Percentiles rank a stretch among this genome's conserved stretches.
Conservation (phyloP, 257 asterid species). For the Datura wrightii region DNA sequence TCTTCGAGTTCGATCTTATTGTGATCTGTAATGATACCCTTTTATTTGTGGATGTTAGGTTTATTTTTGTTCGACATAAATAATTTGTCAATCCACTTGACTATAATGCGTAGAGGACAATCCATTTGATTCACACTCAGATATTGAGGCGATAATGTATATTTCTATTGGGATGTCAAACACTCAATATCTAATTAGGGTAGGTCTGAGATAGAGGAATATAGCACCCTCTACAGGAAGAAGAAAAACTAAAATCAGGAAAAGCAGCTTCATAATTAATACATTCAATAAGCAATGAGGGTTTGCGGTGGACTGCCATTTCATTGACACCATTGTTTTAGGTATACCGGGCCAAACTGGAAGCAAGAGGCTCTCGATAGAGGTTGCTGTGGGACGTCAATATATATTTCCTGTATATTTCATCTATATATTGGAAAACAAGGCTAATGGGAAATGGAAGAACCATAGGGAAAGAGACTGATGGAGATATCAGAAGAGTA, state of each 20-base stretch:
- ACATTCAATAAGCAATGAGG: background rate
- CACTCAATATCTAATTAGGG: background rate
- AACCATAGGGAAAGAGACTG: background rate
- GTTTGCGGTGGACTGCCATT: background rate
- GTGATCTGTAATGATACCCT: background rate
- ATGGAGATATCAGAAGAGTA: background rate
- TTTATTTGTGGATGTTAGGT: background rate
- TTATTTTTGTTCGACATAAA: background rate
- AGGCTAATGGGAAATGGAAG: background rate
- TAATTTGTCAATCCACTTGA: background rate
- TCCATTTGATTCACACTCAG: background rate
- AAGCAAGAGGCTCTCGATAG: background rate
- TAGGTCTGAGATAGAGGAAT: background rate
- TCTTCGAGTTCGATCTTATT: background rate
- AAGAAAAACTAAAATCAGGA: background rate
- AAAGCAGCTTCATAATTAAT: background rate
- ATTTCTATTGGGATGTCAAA: background rate
- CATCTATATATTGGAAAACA: background rate
- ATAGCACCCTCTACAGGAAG: background rate
- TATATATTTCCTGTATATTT: background rate
- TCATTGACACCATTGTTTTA: background rate
- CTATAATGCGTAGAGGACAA: background rate
- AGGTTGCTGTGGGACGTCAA: background rate
- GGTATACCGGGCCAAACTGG: too few species aligned
- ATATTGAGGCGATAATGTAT: background rate